Conservation (phyloP, 495 filamentous ascomycete genomes). For the Acidiella bohemica region DNA sequence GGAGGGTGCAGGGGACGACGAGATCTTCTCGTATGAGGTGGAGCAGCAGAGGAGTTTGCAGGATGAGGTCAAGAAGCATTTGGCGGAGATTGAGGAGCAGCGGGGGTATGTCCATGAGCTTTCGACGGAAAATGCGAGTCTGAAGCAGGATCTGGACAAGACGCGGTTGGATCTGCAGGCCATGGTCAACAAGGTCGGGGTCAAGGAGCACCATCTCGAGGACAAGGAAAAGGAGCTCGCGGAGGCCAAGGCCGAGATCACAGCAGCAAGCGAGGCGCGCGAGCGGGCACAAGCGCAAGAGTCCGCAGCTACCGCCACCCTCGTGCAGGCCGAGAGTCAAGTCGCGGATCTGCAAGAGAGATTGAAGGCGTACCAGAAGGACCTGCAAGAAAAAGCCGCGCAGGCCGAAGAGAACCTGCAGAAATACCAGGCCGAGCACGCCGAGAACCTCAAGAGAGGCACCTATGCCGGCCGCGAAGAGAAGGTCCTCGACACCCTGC, state of each 20-base stretch:
- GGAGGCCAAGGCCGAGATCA: neutral
- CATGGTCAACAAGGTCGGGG: constrained; percentile 15
- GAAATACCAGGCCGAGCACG: constrained; percentile 14
- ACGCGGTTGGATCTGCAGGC: constrained; percentile 11
- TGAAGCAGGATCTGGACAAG: constrained; percentile 8
- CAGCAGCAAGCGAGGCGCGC: constrained; percentile 4
- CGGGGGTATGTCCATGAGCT: constrained; percentile 15
- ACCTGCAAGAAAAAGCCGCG: constrained; percentile 19
- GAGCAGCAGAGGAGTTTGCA: constrained; percentile 52
- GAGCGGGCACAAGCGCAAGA: constrained; percentile 13
- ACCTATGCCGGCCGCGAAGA: constrained; percentile 30
- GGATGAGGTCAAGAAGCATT: constrained; percentile 22
- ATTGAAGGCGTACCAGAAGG: constrained; percentile 6
- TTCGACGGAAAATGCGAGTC: constrained; percentile 11
- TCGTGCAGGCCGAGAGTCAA: constrained; percentile 5
- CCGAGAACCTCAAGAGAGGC: constrained; percentile 16
- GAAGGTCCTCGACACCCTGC: constrained; percentile 39
- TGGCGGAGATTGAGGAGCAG: constrained; percentile 20
- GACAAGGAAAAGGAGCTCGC: constrained; percentile 14
- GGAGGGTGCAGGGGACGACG: constrained; percentile 41
- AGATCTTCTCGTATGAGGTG: constrained; percentile 73
- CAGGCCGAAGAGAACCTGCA: constrained; percentile 25
- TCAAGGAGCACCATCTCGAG: constrained; percentile 6
- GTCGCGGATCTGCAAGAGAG: constrained; percentile 5
- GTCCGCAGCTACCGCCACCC: constrained; percentile 2